These are phyloP conservation scores for Tuber calosporum DNA, from an alignment of 495 filamentous ascomycete species.

Conservation along the genomic window DNA sequence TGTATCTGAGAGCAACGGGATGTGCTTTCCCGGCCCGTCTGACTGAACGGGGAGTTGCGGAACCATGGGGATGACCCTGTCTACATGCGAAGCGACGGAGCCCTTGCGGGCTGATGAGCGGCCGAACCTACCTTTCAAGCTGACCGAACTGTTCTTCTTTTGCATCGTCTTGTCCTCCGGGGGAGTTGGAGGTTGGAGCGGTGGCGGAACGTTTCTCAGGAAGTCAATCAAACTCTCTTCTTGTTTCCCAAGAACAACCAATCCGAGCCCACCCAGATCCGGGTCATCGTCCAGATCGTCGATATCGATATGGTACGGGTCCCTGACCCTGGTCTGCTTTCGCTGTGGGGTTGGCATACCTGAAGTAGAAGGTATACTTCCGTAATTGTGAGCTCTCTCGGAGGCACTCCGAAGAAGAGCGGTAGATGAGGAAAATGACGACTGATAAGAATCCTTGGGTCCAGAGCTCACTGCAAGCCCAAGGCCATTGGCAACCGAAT, in stretches of 20 bases:
- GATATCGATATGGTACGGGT: constrained; percentile 86
- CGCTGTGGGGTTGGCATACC: constrained; percentile 47
- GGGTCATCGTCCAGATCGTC: constrained; percentile 68
- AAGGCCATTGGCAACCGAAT: background rate
- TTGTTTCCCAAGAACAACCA: constrained; percentile 43
- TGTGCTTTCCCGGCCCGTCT: background rate
- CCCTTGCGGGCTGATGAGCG: constrained; percentile 43
- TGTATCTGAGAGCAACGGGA: background rate
- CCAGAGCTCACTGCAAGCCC: constrained; percentile 25
- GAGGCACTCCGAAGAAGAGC: constrained; percentile 47
- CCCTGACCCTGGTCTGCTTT: constrained; percentile 68
- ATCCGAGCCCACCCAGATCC: constrained; percentile 38
- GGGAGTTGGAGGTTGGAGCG: constrained; percentile 50
- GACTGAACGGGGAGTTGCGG: background rate
- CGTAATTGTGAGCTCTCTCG: constrained; percentile 33
- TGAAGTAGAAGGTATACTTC: constrained; percentile 9
- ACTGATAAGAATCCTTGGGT: constrained; percentile 45
- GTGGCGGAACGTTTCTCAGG: constrained; percentile 72
- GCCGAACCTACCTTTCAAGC: constrained; percentile 58
- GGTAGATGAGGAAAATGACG: constrained; percentile 55
- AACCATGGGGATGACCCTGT: constrained; percentile 12
- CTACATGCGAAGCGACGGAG: constrained; percentile 38
- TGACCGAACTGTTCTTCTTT: constrained; percentile 55
- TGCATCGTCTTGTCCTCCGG: constrained; percentile 48
- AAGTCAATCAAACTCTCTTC: constrained; percentile 74